Conservation (phyloP, 176 grass and related monocot genomes). For the Oryza officinalis region DNA sequence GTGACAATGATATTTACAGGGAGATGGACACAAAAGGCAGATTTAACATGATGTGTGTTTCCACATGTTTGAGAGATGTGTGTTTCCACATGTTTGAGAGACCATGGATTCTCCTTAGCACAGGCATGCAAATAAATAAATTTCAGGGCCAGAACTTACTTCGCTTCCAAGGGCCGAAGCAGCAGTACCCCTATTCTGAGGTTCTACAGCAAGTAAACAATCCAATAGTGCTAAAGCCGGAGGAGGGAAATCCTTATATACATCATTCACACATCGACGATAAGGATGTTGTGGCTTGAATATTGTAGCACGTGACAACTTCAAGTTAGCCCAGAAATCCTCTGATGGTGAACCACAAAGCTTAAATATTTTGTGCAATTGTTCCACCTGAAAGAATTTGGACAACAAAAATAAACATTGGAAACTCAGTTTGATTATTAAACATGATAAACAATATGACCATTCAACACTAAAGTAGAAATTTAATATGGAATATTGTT, state of each 20-base stretch:
- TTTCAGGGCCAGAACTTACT: slow-evolving; percentile 47
- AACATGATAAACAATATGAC: slow-evolving; percentile 3
- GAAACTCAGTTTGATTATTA: slow-evolving; percentile 11
- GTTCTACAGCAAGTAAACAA: slow-evolving; percentile 86
- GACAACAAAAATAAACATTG: neutral
- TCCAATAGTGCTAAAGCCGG: slow-evolving; percentile 75
- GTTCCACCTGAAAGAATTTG: slow-evolving; percentile 67
- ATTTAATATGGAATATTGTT: neutral
- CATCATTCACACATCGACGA: slow-evolving; percentile 66
- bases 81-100: slow-evolving; percentile 7
- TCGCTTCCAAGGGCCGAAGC: slow-evolving; percentile 82
- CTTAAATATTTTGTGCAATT: slow-evolving; percentile 97
- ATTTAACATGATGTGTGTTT: slow-evolving; percentile 17
- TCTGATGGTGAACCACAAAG: slow-evolving; percentile 91
- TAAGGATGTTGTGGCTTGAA: slow-evolving; percentile 88
- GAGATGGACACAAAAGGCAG: neutral
- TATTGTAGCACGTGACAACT: slow-evolving; percentile 71
- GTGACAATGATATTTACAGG: neutral
- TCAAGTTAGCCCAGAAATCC: slow-evolving; percentile 83
- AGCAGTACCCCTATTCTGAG: slow-evolving; percentile 69
- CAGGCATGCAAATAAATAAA: slow-evolving; percentile 28
- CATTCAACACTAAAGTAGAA: slow-evolving; percentile 21
- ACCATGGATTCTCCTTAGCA: slow-evolving; percentile 2
- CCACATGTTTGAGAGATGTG: slow-evolving; percentile 15
- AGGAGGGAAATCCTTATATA: slow-evolving; percentile 83